phyloP scores from a whole-genome alignment of 306 rosid species.

The Pterocarpus macrocarpus region DNA sequence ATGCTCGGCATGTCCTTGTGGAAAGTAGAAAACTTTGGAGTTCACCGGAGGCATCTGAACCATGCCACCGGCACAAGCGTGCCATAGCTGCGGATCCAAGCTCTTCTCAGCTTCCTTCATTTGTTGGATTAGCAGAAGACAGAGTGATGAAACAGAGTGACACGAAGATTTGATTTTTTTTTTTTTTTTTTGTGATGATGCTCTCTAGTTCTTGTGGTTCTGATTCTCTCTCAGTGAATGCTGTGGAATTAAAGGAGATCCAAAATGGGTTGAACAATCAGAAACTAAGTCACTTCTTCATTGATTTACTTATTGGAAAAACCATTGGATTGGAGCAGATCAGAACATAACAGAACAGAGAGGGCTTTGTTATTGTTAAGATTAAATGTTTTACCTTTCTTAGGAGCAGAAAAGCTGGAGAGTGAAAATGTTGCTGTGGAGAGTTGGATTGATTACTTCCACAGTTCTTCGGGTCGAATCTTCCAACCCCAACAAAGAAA shows the following conservation, averaged over 20 bases:
- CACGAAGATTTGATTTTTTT: neutral
- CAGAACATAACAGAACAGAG: constrained; percentile 8
- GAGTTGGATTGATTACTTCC: neutral
- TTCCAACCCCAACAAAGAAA: constrained; percentile 36
- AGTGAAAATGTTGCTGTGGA: neutral
- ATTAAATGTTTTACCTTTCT: constrained; percentile 44
- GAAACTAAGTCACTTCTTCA: constrained; percentile 16
- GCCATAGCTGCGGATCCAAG: constrained; percentile 97
- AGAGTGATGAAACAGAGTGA: constrained; percentile 47
- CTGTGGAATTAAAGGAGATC: constrained; percentile 33
- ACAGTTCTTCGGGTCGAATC: constrained; percentile 22
- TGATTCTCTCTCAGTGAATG: constrained; percentile 36
- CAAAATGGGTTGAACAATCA: constrained; percentile 38
- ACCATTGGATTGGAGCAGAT: neutral
- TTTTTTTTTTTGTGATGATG: neutral
- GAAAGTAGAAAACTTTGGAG: constrained; percentile 91
- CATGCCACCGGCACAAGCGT: constrained; percentile 98
- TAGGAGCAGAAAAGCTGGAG: neutral
- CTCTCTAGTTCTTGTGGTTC: constrained; percentile 5
- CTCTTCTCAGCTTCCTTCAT: constrained; percentile 75
- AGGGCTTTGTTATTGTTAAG: neutral
- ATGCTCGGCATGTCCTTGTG: constrained; percentile 98
- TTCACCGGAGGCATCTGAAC: constrained; percentile 88
- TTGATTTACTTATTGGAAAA: constrained; percentile 27
- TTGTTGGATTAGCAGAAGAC: neutral